Evolutionary conservation across 139 green algal genomes (phyloP), one percentile per base, ranked within the genome.

Genomic region (Chlamydomonas schloesseri): DNA sequence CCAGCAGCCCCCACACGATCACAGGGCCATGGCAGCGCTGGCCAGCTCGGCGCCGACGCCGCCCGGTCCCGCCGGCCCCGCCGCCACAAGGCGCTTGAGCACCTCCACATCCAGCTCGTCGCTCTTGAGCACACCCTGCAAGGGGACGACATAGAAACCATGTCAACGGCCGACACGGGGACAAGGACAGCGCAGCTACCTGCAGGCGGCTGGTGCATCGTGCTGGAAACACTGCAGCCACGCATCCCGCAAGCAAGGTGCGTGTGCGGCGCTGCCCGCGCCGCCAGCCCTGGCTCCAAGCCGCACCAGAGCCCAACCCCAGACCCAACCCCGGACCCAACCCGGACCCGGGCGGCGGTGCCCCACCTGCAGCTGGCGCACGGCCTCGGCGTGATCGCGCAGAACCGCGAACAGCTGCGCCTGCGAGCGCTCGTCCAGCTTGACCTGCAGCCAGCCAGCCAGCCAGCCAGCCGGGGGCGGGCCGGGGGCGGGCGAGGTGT

Each of bases 361-460:
- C n/a, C n/a, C n/a, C 55, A 87, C 82, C 83, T 90, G 80, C 67
- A 90, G 81, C 81, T 90, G 84, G 34, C 80, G 73, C 62, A 90
- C 67, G 21, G 26, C 87, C 73, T 83, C 81, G 36, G 87, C 87
- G 65, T 90, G 87, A 73, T 90, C 87, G 3, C 65, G 64, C 46
- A 90, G 73, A 65, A 90, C 81, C 4, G 20, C 65, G 73, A 88
- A 73, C 36, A 90, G 87, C 72, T 84, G 73, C 15, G 67, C 64
- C 70, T 69, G 58, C 15, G 73, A 81, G 50, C 67, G 65, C 5
- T 88, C 87, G 55, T 90, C 87, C 64, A 90, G 42, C 36, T 33
- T 37, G 2, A 75, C 73, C 55, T 81, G 72, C n/a, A 58, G 28
- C 11, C 23, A 2, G 23, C 5, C 42, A 8, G 42, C 42, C n/a